These are phyloP conservation scores for Colletotrichum cordylinicola DNA, from an alignment of 2,329 filamentous ascomycete genomes.

Conservation along the genomic window DNA sequence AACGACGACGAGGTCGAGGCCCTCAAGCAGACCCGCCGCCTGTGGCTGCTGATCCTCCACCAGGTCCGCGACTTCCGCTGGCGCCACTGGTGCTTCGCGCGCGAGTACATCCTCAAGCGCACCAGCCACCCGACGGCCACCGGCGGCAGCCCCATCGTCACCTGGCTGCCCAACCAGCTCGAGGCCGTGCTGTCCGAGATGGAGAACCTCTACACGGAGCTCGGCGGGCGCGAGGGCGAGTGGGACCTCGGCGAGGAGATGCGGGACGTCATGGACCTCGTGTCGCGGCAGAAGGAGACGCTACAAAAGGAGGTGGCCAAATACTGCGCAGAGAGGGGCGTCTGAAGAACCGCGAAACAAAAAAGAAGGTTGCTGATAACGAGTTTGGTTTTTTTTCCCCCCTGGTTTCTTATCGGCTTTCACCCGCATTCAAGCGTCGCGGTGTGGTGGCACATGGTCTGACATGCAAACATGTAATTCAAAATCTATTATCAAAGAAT, in stretches of 20 bases:
- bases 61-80: conserved; percentile 83
- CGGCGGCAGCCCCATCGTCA: conserved; percentile 82
- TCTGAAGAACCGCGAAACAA: conserved; percentile 22
- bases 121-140: conserved; percentile 80
- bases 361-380: neutral
- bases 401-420: neutral
- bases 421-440: neutral
- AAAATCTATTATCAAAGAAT: neutral
- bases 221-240: conserved; percentile 45
- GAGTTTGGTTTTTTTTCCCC: neutral
- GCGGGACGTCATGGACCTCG: conserved; percentile 71
- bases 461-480: neutral
- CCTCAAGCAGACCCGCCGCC: conserved; percentile 59
- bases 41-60: conserved; percentile 72
- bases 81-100: conserved; percentile 85
- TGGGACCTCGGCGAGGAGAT: conserved; percentile 50
- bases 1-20: conserved; percentile 37
- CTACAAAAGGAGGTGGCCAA: conserved; percentile 77
- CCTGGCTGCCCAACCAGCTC: conserved; percentile 84
- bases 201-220: conserved; percentile 58
- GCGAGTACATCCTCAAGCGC: conserved; percentile 84
- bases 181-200: conserved; percentile 77
- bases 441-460: neutral
- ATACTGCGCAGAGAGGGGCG: conserved; percentile 71
- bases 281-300: conserved; percentile 67